Conservation (phyloP, 2,329 filamentous ascomycete species). For the Metarhizium anisopliae region DNA sequence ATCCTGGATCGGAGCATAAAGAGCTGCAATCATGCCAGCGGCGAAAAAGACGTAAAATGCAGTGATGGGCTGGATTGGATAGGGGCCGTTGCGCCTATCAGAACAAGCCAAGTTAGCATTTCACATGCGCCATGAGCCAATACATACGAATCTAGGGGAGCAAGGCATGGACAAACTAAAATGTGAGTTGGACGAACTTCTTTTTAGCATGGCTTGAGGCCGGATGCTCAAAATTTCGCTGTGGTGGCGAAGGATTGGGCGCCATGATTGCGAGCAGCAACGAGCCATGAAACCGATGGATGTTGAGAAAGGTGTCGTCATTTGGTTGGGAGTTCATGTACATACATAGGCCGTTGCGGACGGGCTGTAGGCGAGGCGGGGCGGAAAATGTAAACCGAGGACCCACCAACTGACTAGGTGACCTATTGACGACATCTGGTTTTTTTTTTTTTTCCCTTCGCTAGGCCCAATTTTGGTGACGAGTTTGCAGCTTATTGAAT, state of each 20-base stretch:
- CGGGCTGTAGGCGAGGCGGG: neutral
- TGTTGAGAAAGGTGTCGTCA: slow-evolving; percentile 13
- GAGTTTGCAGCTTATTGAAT: neutral
- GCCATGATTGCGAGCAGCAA: slow-evolving; percentile 26
- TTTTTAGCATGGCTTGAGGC: slow-evolving; percentile 41
- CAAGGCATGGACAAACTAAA: neutral
- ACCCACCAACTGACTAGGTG: neutral
- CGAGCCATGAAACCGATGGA: slow-evolving; percentile 9
- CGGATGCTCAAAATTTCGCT: slow-evolving; percentile 37
- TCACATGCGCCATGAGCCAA: neutral
- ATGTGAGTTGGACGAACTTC: slow-evolving; percentile 26
- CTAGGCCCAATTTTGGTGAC: neutral
- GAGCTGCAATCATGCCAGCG: slow-evolving; percentile 66
- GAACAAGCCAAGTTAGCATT: slow-evolving; percentile 1
- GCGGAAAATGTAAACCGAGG: neutral
- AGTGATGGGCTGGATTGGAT: slow-evolving; percentile 60
- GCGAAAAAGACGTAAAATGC: slow-evolving; percentile 74
- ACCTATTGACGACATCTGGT: neutral
- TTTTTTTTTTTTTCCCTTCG: neutral
- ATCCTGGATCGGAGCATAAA: slow-evolving; percentile 87
- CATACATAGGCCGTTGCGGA: neutral
- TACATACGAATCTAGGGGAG: neutral
- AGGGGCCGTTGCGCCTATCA: slow-evolving; percentile 41
- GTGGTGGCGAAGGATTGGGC: slow-evolving; percentile 21
- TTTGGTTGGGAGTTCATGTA: slow-evolving; percentile 9